These are phyloP conservation scores for Sporothrix humicola DNA, from an alignment of 2,329 filamentous ascomycete species.

Conservation along the genomic window DNA sequence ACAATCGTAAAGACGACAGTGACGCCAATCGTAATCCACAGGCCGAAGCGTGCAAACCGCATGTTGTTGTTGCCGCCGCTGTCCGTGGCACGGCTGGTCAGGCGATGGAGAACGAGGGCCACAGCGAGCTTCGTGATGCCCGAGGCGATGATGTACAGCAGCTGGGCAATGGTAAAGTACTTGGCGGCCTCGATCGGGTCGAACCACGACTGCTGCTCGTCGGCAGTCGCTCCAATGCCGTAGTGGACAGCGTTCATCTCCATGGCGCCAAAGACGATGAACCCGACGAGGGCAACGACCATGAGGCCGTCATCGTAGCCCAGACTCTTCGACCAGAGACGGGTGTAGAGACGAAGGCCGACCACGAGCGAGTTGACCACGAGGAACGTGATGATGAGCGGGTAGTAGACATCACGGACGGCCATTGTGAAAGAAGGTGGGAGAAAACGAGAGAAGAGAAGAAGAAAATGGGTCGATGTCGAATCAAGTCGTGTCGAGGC, in stretches of 20 bases:
- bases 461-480: not conserved
- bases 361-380: constrained; percentile 30
- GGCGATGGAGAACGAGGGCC: constrained; percentile 21
- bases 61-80: constrained; percentile 4
- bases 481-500: not conserved
- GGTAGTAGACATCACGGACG: constrained; percentile 30
- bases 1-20: constrained; percentile 11
- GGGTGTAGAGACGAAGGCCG: constrained; percentile 25
- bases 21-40: constrained; percentile 10
- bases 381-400: constrained; percentile 32
- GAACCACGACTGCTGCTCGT: constrained; percentile 9
- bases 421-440: constrained; percentile 6
- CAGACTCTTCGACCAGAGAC: constrained; percentile 11
- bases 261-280: constrained; percentile 28
- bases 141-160: constrained; percentile 29
- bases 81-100: not conserved
- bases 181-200: constrained; percentile 27
- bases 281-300: constrained; percentile 30
- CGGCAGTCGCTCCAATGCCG: constrained; percentile 23
- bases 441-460: not conserved
- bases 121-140: constrained; percentile 32
- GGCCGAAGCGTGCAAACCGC: not conserved
- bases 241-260: constrained; percentile 30
- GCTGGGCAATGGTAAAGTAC: constrained; percentile 32
- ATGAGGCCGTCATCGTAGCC: constrained; percentile 31